A percentile compares a stretch with the other conserved stretches of the same genome.
Conservation (phyloP, 371 early-diverging fungal genomes). For the Rhizopus sp. region DNA sequence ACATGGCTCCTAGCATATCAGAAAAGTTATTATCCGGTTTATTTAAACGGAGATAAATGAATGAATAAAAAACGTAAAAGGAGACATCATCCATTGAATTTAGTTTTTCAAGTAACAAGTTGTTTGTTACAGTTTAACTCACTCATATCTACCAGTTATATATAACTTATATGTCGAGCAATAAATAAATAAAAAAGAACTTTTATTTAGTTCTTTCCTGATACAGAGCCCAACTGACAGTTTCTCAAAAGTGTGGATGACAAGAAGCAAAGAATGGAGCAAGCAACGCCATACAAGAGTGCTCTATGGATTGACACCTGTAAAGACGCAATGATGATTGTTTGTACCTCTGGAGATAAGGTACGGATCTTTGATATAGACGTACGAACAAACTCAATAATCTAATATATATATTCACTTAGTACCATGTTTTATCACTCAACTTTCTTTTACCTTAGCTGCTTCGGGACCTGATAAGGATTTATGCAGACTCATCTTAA, state of each 20-base stretch:
- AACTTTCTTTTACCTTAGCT: constrained; percentile 11
- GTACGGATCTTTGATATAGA: constrained; percentile 36
- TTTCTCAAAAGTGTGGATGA: constrained; percentile 24
- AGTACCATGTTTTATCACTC: not conserved
- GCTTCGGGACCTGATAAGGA: constrained; percentile 40
- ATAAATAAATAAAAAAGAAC: too few relatives aligned
- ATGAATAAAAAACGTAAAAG: too few relatives aligned
- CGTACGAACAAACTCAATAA: constrained; percentile 42
- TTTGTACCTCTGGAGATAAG: constrained; percentile 29
- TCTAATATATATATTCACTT: constrained; percentile 5
- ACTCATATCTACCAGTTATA: too few relatives aligned
- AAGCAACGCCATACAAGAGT: constrained; percentile 24
- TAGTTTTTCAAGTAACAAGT: too few relatives aligned
- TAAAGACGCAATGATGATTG: constrained; percentile 23
- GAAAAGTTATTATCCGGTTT: too few relatives aligned
- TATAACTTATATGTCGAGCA: too few relatives aligned
- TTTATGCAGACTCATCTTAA: constrained; percentile 29
- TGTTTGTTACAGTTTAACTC: too few relatives aligned
- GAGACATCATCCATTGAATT: too few relatives aligned
- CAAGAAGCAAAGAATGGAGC: constrained; percentile 24
- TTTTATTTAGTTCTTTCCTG: not conserved
- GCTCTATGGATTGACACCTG: constrained; percentile 21
- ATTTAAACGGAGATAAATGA: too few relatives aligned
- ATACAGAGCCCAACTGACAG: constrained; percentile 12
- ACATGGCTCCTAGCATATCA: too few relatives aligned